phyloP scores from a whole-genome alignment of 495 filamentous ascomycete genomes.

The Lophiostoma macrostomum region DNA sequence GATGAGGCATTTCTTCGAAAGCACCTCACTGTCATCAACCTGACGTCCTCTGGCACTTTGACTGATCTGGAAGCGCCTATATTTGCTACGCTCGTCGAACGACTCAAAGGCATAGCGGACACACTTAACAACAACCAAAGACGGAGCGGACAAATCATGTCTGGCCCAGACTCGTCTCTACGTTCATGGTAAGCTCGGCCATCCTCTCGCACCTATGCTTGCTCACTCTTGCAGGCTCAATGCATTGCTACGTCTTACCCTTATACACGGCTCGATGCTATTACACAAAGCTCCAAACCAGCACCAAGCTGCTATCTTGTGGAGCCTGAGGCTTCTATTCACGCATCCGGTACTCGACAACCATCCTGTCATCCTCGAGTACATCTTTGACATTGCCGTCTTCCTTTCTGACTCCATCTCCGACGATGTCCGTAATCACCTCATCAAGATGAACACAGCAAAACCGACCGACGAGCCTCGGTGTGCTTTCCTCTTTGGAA shows the following conservation, averaged over 20 bases:
- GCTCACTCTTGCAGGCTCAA: conserved; percentile 31
- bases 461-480: conserved; percentile 26
- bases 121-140: neutral
- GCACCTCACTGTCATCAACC: conserved; percentile 27
- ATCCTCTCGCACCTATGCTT: neutral
- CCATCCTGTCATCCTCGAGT: conserved; percentile 9
- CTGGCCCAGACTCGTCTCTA: neutral
- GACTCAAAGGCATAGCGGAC: conserved; percentile 24
- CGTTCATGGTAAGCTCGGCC: conserved; percentile 16
- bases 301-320: conserved; percentile 22
- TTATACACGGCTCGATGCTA: conserved; percentile 14
- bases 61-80: conserved; percentile 2
- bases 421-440: conserved; percentile 24
- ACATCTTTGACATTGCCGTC: conserved; percentile 26
- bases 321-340: conserved; percentile 25
- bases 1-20: conserved; percentile 14
- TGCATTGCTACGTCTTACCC: conserved; percentile 28
- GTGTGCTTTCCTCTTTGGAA: conserved; percentile 37
- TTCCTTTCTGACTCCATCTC: conserved; percentile 33
- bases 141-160: neutral
- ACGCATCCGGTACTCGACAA: conserved; percentile 11
- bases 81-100: conserved; percentile 24
- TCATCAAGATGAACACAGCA: conserved; percentile 18
- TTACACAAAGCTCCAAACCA: conserved; percentile 6
- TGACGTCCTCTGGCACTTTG: conserved; percentile 12